Base-by-base conservation (phyloP, 139 green algal species). In the Monoraphidium neglectum region DNA sequence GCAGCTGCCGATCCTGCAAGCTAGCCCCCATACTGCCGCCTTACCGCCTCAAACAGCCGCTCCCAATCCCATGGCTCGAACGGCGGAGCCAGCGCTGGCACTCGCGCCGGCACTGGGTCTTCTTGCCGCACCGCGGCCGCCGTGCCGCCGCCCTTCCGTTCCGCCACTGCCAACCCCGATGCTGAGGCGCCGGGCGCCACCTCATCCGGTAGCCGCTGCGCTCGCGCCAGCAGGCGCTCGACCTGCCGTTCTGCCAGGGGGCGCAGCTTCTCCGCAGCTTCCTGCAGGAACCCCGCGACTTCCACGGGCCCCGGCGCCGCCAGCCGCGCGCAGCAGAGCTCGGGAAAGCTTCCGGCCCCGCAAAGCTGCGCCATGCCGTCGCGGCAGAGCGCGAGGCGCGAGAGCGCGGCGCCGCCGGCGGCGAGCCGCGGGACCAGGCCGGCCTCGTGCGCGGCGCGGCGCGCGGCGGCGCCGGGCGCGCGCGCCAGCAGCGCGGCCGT, bases 351-450 rank as follows among this genome's bases (percentile, higher is more conserved):
- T 21, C 12, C 4, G 35, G 40, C 70, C 5, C 73, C 73, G 33
- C 37, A 37, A 1, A 72, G 10, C 43, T 26, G 33, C 16, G 73
- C 73, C 28, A 72, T 0, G 33, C 51, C 35, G 33, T 24, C 24
- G 15, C 73, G 73, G 13, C 70, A 63, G 10, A 26, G 61, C 73
- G 73, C 73, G 24, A 79, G 16, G n/a, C 3, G 23, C 1, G 47
- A 61, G 28, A 63, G 26, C 35, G 1, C 33, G 47, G 6, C 46
- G 61, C 70, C 47, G 15, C 61, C 73, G 16, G 36, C 47, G 24
- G 28, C 73, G 23, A 79, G 33, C 2, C 73, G 73, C 15, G 73
- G 73, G 33, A 67, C 1, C 21, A 79, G 73, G 13, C 73, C 73
- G 33, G 2, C 5, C 47, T 65, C 73, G 47, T 79, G 72, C 1